phyloP scores from a whole-genome alignment of 495 filamentous ascomycete genomes.

The Chaetomium cochliodes region DNA sequence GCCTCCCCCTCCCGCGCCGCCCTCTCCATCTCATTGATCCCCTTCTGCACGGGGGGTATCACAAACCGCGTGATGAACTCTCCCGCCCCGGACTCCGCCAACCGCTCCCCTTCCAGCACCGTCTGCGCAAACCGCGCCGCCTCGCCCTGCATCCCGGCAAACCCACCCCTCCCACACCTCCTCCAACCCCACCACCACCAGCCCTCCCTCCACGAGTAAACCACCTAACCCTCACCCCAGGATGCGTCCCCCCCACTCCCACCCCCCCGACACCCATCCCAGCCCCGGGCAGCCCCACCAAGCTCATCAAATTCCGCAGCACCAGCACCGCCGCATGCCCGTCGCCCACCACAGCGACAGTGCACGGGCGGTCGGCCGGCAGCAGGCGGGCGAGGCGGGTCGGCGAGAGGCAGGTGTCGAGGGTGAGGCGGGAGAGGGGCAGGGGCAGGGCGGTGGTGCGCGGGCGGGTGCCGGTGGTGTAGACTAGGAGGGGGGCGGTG shows the following conservation, averaged over 20 bases:
- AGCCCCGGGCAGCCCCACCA: too few relatives aligned
- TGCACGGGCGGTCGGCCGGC: not conserved
- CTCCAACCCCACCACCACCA: too few relatives aligned
- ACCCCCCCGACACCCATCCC: too few relatives aligned
- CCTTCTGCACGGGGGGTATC: not conserved
- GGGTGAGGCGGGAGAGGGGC: not conserved
- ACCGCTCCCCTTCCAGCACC: not conserved
- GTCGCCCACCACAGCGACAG: conserved; percentile 28
- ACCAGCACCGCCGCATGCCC: conserved; percentile 41
- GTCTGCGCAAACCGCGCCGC: conserved; percentile 15
- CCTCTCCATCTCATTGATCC: not conserved
- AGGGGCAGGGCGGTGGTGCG: not conserved
- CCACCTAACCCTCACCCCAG: conserved; percentile 12
- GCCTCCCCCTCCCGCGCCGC: not conserved
- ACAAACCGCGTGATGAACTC: conserved; percentile 40
- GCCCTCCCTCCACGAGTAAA: too few relatives aligned
- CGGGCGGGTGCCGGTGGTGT: conserved; percentile 28
- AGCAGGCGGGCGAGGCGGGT: conserved; percentile 8
- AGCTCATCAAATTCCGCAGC: conserved; percentile 44
- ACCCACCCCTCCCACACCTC: too few relatives aligned
- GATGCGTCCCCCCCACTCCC: conserved; percentile 39
- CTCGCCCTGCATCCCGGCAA: conserved; percentile 17
- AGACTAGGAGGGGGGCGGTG: conserved; percentile 26
- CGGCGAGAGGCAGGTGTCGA: conserved; percentile 24
- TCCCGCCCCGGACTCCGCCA: too few relatives aligned